phyloP scores from a whole-genome alignment of 305 asterid species.

The Fraxinus nigra region DNA sequence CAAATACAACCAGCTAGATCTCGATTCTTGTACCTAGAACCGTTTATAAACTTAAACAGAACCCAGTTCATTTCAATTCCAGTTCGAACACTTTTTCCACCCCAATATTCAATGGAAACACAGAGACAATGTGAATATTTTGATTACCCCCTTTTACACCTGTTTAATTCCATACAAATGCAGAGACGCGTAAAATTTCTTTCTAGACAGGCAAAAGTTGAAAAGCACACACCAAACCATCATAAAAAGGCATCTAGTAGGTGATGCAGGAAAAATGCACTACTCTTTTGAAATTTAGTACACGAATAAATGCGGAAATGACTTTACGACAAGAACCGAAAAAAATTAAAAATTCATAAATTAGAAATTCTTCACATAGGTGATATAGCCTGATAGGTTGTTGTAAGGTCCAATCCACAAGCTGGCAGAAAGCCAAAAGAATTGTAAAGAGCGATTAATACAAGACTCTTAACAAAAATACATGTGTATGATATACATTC shows the following conservation, averaged over 20 bases:
- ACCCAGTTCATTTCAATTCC: background rate
- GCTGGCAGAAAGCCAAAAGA: constrained; percentile 2
- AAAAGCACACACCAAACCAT: background rate
- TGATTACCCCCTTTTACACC: background rate
- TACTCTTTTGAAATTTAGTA: background rate
- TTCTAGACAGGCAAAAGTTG: background rate
- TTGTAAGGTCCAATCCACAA: background rate
- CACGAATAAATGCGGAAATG: background rate
- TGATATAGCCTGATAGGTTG: background rate
- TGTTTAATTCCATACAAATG: background rate
- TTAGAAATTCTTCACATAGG: background rate
- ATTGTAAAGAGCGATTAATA: background rate
- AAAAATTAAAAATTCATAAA: background rate
- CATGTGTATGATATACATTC: background rate
- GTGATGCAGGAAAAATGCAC: background rate
- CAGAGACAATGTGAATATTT: background rate
- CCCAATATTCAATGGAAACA: background rate
- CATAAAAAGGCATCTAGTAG: background rate
- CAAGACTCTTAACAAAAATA: background rate
- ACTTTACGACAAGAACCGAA: background rate
- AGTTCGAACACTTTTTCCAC: background rate
- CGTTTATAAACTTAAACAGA: background rate
- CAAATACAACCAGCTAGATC: background rate
- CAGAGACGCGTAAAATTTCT: background rate
- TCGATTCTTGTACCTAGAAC: background rate